phyloP scores from a whole-genome alignment of 108 stramenopile species.

The Bacterosira constricta region DNA sequence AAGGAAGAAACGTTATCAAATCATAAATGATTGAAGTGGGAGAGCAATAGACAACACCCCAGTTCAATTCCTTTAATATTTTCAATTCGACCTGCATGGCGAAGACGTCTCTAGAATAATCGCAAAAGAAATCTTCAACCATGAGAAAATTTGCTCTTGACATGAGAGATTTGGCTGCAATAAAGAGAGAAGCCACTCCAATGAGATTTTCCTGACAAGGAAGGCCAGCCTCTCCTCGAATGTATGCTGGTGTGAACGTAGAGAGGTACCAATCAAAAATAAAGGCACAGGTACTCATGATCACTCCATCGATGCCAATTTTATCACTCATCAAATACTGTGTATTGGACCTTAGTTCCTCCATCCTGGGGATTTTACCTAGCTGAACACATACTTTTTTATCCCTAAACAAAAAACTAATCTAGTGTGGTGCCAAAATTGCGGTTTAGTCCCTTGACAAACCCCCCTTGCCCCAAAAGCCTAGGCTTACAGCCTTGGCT shows the following conservation, averaged over 20 bases:
- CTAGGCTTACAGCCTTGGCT: no score
- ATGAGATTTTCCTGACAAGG: background rate
- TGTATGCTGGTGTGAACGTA: background rate
- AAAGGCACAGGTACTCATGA: background rate
- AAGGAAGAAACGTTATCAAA: background rate
- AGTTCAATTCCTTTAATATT: background rate
- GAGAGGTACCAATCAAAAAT: slow-evolving; percentile 2
- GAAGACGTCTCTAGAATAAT: background rate
- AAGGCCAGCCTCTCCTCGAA: background rate
- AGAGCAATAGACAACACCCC: background rate
- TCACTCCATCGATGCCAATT: background rate
- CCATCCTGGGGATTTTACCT: no score
- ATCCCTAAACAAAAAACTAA: no score
- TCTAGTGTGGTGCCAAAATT: no score
- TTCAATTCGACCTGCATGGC: background rate
- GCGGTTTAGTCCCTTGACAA: no score
- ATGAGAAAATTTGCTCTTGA: background rate
- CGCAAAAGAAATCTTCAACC: background rate
- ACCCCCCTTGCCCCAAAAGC: no score
- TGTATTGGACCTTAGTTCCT: no score
- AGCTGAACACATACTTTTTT: no score
- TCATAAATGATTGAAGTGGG: background rate
- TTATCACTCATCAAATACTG: no score
- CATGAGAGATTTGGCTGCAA: slow-evolving; percentile 4
- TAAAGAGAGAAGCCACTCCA: background rate